Base-by-base conservation (phyloP, 257 asterid species). In the Ehretia macrophylla region DNA sequence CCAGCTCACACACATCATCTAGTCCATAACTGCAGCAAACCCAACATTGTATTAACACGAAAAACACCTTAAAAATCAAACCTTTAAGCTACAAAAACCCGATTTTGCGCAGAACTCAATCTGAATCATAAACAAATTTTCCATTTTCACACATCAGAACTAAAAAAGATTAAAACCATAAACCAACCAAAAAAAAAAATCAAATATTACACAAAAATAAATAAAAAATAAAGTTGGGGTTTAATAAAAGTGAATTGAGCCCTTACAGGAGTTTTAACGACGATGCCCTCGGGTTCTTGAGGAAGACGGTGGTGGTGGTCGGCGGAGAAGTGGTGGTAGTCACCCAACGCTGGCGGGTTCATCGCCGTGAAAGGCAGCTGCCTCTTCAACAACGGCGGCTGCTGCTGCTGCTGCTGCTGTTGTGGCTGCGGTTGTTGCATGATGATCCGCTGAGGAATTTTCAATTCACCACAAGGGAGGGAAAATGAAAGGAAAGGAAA, bases 311-410 rank as follows among this genome's bases (percentile, higher is more conserved):
- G 75, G 22, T 51, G 70, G 35, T 82, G 47, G 62, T 72, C 81
- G 54, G 72, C 77, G 60, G 83, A 69, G 75, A 88, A 82, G 72
- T 70, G 88, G 66, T 84, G 95, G 76, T 84, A 90, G 76, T 85
- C 81, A 72, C 79, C 95, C 8, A 88, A 90, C 63, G 78, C 83
- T 22, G 88, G 90, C 56, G 91, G 94, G 74, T 80, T 83, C 78
- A 68, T 63, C 32, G 90, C 75, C 61, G 87, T 68, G 68, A 82
- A 81, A 35, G 86, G 70, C 69, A 85, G 77, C 85, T 83, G 95
- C 45, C 81, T 80, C 65, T 78, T 78, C 49, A 85, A 65, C 68
- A 60, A 62, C 67, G 76, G 75, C 37, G 72, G 79, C 54, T 72
- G 78, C 5, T 68, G 57, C n/a, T 68, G 68, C 49, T 66, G 75